Base-by-base conservation (phyloP, 768 basidiomycete genomes). In the Galerina marginata region DNA sequence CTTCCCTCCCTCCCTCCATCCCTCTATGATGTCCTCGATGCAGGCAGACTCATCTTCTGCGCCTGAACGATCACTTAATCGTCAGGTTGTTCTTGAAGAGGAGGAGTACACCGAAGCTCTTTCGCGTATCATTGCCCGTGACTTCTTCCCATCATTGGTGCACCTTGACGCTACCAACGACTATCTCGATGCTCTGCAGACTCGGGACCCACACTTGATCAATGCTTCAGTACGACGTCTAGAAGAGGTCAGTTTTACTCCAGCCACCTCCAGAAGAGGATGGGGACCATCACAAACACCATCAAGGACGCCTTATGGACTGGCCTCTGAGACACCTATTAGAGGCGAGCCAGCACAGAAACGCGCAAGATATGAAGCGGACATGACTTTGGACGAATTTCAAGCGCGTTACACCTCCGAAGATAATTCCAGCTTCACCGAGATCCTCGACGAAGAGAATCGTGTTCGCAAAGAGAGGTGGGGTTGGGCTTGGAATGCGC, bases 371-470 rank as follows among this genome's bases (percentile, higher is more conserved):
- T 88, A 84, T 66, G 83, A 92, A 65, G 77, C 79, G 2, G 71
- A 79, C 60, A 76, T 94, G 69, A 88, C 84, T 56, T 82, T 98
- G 15, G 95, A 98, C 72, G 78, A 78, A 14, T 99, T 98, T 72
- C 97, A 99, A 72, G 86, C 93, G 0, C 84, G 84, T 44, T 97
- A 93, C 72, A 99, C 97, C 1, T 97, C 95, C 0, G 95, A 98
- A 71, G 97, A 99, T 75, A 99, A 99, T 73, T 88, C 96, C 5
- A 97, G 95, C 60, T 99, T 99, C 72, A 93, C 95, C 9, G 83
- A 93, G 63, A 96, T 99, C 60, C 76, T 99, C 56, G 87, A 95
- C 59, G 87, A 90, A 56, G 96, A 98, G 80, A 99, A 99, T 71
- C 77, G 81, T 72, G 82, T 83, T 66, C 82, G 95, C 60, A 88